A percentile compares a stretch with the other conserved stretches of the same genome.
Conservation (phyloP, 202 grass and related monocot species). For the Digitaria exilis region DNA sequence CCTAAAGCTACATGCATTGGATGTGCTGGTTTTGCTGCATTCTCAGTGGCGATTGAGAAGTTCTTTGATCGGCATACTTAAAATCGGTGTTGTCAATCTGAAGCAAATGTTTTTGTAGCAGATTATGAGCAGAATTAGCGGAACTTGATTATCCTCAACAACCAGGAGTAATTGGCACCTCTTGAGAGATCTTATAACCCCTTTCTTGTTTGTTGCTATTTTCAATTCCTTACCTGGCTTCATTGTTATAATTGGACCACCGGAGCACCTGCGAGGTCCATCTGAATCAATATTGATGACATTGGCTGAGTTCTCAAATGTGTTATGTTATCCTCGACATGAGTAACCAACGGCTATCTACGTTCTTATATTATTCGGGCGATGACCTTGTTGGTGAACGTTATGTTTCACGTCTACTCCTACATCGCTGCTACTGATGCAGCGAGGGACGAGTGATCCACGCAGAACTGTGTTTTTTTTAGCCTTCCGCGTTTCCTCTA, state of each 20-base stretch:
- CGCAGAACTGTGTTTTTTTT: neutral
- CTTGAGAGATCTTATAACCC: slow-evolving; percentile 3
- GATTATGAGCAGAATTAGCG: slow-evolving; percentile 12
- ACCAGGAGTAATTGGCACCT: slow-evolving; percentile 35
- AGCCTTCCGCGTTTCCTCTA: neutral
- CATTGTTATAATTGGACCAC: neutral
- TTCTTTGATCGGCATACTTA: slow-evolving; percentile 82
- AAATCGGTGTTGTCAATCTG: slow-evolving; percentile 37
- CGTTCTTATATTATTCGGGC: neutral
- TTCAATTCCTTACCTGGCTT: neutral
- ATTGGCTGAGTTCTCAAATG: neutral
- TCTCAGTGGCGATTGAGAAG: slow-evolving; percentile 93
- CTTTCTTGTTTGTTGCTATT: neutral
- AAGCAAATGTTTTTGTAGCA: slow-evolving; percentile 37
- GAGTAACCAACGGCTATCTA: neutral
- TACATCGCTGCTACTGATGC: neutral
- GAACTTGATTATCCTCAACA: slow-evolving; percentile 4
- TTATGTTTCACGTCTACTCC: neutral
- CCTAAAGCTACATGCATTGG: slow-evolving; percentile 84
- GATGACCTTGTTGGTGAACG: neutral
- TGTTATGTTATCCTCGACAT: neutral
- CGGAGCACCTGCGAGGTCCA: neutral
- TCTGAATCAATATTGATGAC: neutral
- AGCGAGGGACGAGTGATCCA: neutral
- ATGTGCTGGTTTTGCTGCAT: slow-evolving; percentile 91